Base-by-base conservation (phyloP, 148 eudicot genomes). In the Euryodendron excelsum region DNA sequence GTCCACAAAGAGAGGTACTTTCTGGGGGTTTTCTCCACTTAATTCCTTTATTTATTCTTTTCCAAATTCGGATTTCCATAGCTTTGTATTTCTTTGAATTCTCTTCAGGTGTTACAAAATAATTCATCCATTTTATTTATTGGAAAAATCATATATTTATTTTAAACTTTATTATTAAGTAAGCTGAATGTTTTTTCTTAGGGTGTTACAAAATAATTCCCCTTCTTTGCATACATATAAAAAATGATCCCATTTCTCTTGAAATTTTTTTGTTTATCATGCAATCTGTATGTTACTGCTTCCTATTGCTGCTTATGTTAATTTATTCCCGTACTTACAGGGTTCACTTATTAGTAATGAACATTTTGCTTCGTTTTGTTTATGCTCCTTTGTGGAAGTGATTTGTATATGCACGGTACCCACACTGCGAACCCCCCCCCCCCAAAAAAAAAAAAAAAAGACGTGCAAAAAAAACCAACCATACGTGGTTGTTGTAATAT, bases 1-100 rank as follows among this genome's bases (percentile, higher is more conserved):
- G 98, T 55, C 99, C 99, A 10, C 98, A 85, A 79, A 86, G 99
- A 80, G 99, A 96, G 99, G 99, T 93, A 91, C 20, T 39, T 73
- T 37, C 58, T 75, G 41, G 50, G 68, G 33, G 55, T 65, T 70
- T 66, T 69, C 55, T 69, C 44, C 25, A 13, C 72, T 45, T 53
- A 44, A 33, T 62, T 62, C 37, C 59, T 48, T 70, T 23, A 14
- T 4, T 67, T 77, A 9, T 67, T 77, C 36, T 63, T 37, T 12
- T 6, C 11, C 5, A 23, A 36, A 17, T 59, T 74, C n/a, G 25
- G 44, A 23, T 65, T 76, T 39, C 41, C 15, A 10, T 64, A 61
- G 21, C 13, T 20, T 28, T 18, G 25, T 27, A 8, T 7, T 34
- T 21, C 31, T 72, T 39, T 60, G 36, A 27, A 7, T 75, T 39